Conservation (phyloP, 2,329 filamentous ascomycete genomes). For the Zelopaecilomyces penicillatus region DNA sequence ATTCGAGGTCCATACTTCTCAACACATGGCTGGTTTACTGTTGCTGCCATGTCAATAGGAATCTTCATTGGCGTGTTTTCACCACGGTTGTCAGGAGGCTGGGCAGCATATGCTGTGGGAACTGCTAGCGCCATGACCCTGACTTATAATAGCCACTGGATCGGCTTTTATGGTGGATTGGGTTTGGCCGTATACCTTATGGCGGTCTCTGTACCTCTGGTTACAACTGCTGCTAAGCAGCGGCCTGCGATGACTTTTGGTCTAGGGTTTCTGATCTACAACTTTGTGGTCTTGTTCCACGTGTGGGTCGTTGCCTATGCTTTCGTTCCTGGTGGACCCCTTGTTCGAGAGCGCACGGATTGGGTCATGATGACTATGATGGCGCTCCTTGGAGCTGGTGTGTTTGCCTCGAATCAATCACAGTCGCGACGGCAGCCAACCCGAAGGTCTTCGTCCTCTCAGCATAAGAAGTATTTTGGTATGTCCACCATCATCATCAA, state of each 20-base stretch:
- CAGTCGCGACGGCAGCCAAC: constrained; percentile 33
- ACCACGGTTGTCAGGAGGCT: constrained; percentile 64
- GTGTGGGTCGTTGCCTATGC: constrained; percentile 98
- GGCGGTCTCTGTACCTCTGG: constrained; percentile 67
- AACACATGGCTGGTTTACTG: constrained; percentile 82
- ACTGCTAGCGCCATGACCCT: constrained; percentile 70
- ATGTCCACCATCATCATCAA: constrained; percentile 65
- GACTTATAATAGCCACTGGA: constrained; percentile 73
- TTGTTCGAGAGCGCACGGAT: constrained; percentile 89
- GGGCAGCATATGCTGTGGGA: constrained; percentile 72
- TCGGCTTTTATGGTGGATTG: constrained; percentile 79
- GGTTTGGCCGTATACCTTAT: constrained; percentile 70
- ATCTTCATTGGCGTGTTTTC: constrained; percentile 67
- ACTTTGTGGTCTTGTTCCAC: constrained; percentile 91
- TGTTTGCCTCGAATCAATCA: constrained; percentile 60
- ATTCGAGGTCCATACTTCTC: constrained; percentile 79
- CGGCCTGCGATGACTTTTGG: constrained; percentile 77
- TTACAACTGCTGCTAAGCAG: constrained; percentile 68
- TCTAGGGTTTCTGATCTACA: constrained; percentile 82
- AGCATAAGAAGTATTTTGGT: constrained; percentile 44
- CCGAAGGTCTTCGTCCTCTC: constrained; percentile 23
- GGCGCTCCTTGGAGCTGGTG: constrained; percentile 72
- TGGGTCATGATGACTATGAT: constrained; percentile 89
- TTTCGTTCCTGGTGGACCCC: constrained; percentile 87
- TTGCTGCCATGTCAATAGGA: constrained; percentile 79